Conservation (phyloP, 2,329 filamentous ascomycete genomes). For the Colletotrichum sojae region DNA sequence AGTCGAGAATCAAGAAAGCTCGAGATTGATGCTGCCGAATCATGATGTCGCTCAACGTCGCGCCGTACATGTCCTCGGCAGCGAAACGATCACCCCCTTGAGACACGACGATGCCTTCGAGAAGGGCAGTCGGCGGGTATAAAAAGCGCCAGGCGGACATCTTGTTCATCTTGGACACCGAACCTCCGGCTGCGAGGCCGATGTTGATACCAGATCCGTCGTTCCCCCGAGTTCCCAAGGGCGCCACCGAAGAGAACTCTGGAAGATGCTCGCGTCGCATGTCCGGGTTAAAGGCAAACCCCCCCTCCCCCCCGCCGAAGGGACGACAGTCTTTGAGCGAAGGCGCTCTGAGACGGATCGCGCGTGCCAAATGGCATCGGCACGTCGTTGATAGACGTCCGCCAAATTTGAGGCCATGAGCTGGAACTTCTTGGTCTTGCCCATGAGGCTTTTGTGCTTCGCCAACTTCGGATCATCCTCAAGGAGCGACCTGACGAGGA, state of each 20-base stretch:
- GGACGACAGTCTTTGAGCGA: conserved; percentile 17
- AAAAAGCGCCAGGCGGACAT: conserved; percentile 32
- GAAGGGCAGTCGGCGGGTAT: conserved; percentile 31
- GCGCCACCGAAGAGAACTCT: background rate
- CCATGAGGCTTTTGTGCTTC: conserved; percentile 13
- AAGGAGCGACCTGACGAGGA: background rate
- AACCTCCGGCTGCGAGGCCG: conserved; percentile 19
- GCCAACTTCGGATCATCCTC: background rate
- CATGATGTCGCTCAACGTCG: conserved; percentile 31
- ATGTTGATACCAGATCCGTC: conserved; percentile 38
- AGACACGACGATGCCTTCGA: conserved; percentile 37
- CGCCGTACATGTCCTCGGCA: conserved; percentile 32
- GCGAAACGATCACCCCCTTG: conserved; percentile 15
- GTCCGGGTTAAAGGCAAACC: conserved; percentile 29
- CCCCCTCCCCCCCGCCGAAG: conserved; percentile 37
- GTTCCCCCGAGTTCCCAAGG: conserved; percentile 32
- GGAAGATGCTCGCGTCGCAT: conserved; percentile 22
- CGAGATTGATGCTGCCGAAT: conserved; percentile 10
- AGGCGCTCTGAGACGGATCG: background rate
- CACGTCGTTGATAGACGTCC: background rate
- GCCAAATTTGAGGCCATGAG: conserved; percentile 4
- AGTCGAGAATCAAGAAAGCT: conserved; percentile 39
- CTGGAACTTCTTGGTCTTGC: conserved; percentile 8
- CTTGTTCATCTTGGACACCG: conserved; percentile 32
- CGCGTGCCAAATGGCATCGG: background rate